phyloP scores from a whole-genome alignment of 1,284 basidiomycete species.

The Pseudozyma flocculosa region DNA sequence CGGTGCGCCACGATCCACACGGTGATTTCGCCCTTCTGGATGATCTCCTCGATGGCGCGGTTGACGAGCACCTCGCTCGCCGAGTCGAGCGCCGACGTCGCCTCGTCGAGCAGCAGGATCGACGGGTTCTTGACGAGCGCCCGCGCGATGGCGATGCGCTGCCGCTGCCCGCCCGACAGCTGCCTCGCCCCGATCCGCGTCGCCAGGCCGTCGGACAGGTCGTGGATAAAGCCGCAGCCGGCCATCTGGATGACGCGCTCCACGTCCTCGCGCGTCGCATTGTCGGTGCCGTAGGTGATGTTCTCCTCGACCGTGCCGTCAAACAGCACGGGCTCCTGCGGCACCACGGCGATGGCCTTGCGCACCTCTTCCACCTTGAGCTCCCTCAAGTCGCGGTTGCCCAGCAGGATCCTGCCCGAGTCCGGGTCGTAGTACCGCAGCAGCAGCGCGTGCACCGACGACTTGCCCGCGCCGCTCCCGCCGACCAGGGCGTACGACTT shows the following conservation, averaged over 20 bases:
- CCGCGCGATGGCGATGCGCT: constrained; percentile 62
- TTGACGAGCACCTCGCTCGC: constrained; percentile 61
- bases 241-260: constrained; percentile 83
- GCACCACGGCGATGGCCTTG: constrained; percentile 50
- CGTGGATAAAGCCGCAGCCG: constrained; percentile 94
- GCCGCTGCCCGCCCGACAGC: constrained; percentile 60
- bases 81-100: constrained; percentile 59
- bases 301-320: constrained; percentile 89
- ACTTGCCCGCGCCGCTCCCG: constrained; percentile 66
- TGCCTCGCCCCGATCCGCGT: constrained; percentile 63
- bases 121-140: constrained; percentile 61
- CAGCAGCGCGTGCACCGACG: constrained; percentile 82
- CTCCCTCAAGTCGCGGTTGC: constrained; percentile 84
- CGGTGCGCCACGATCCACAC: constrained; percentile 63
- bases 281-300: constrained; percentile 77
- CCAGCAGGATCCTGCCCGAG: constrained; percentile 75
- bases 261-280: constrained; percentile 76
- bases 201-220: constrained; percentile 80
- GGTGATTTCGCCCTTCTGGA: constrained; percentile 60
- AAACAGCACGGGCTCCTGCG: constrained; percentile 54
- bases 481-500: constrained; percentile 58
- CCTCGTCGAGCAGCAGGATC: constrained; percentile 59
- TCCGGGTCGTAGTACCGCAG: constrained; percentile 90
- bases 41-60: constrained; percentile 60
- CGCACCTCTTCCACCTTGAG: constrained; percentile 66